Evolutionary conservation across 306 rosid species (phyloP).

Genomic region (Astragalus membranaceus): DNA sequence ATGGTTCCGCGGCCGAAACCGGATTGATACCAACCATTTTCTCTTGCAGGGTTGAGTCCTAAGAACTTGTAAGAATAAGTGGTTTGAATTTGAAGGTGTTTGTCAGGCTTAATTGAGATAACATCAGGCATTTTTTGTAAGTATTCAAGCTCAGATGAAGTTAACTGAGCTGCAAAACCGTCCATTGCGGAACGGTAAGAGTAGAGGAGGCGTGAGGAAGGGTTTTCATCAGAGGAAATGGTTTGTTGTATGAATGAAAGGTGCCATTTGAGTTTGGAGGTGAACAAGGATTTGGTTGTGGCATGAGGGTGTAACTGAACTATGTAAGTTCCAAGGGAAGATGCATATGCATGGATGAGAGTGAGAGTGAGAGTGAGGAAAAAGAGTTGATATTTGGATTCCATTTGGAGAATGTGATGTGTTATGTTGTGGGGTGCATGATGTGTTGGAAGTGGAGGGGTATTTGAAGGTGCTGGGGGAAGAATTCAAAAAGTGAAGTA

Average conservation of each 20-base stretch:
- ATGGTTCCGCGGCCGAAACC: constrained; percentile 65
- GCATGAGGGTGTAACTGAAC: constrained; percentile 76
- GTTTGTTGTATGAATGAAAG: constrained; percentile 57
- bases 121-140: constrained; percentile 59
- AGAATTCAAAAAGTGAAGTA: constrained; percentile 32
- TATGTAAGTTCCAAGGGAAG: constrained; percentile 67
- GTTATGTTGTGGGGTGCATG: constrained; percentile 30
- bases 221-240: constrained; percentile 42
- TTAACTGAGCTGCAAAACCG: constrained; percentile 76
- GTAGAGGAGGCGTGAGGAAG: constrained; percentile 73
- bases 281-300: constrained; percentile 37
- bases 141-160: constrained; percentile 55
- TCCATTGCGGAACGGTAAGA: constrained; percentile 81
- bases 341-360: constrained; percentile 45
- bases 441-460: constrained; percentile 33
- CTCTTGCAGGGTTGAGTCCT: constrained; percentile 49
- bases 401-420: constrained; percentile 44
- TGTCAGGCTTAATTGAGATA: constrained; percentile 60
- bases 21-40: constrained; percentile 59
- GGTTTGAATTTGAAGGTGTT: constrained; percentile 47
- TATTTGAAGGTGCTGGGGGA: constrained; percentile 55
- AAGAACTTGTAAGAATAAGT: constrained; percentile 85
- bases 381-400: constrained; percentile 31
- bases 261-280: constrained; percentile 72
- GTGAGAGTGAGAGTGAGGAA: constrained; percentile 25